Conservation (phyloP, 2,329 filamentous ascomycete species). For the Blumeria graminis region DNA sequence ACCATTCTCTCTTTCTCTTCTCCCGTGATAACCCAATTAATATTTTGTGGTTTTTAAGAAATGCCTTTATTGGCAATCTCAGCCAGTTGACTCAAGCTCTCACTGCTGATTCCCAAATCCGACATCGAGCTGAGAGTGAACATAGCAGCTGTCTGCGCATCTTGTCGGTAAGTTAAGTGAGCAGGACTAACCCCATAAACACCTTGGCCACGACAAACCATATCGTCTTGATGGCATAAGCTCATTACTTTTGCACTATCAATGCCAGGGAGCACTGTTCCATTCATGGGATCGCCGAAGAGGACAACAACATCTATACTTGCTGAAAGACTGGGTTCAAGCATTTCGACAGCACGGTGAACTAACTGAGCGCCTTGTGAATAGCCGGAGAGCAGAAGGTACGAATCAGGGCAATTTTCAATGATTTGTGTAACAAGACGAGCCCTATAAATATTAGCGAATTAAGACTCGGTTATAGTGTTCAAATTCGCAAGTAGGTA, state of each 20-base stretch:
- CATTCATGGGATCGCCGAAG: constrained; percentile 13
- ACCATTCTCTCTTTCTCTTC: too few species aligned
- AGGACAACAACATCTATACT: constrained; percentile 9
- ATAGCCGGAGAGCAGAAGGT: constrained; percentile 10
- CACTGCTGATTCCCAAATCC: constrained; percentile 6
- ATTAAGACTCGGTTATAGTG: not conserved
- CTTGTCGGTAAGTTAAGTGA: constrained; percentile 10
- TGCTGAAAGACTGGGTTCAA: constrained; percentile 5
- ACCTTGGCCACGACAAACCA: constrained; percentile 9
- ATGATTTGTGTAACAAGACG: constrained; percentile 8
- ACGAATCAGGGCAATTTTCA: constrained; percentile 7
- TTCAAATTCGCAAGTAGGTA: too few species aligned
- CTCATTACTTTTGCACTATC: constrained; percentile 8
- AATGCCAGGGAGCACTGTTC: constrained; percentile 8
- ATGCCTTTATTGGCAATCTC: too few species aligned
- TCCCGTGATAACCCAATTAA: too few species aligned
- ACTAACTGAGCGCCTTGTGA: constrained; percentile 13
- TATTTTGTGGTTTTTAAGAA: too few species aligned
- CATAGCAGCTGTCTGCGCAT: constrained; percentile 9
- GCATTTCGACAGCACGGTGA: constrained; percentile 7
- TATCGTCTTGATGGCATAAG: constrained; percentile 8
- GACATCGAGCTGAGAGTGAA: constrained; percentile 9
- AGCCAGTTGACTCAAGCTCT: too few species aligned
- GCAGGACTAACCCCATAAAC: constrained; percentile 2
- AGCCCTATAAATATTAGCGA: not conserved